Evolutionary conservation across 768 basidiomycete genomes (phyloP), one percentile per base, ranked within the genome.

Genomic region (Nidularia pulvinata): DNA sequence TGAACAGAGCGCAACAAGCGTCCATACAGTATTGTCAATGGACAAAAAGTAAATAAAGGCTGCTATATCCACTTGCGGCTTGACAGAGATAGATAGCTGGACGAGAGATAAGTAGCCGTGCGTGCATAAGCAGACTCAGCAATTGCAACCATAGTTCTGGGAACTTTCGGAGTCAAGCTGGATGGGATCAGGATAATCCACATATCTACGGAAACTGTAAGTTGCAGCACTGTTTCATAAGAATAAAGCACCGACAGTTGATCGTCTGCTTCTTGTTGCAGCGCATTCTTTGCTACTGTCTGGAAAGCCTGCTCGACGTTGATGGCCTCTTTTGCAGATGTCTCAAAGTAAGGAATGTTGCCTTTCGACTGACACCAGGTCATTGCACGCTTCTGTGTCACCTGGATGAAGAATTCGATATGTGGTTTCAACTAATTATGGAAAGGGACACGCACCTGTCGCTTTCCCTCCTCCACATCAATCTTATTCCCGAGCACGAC

Each of bases 401-500:
- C 95, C 95, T 96, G n/a, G 46, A 14, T 44, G 43, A 22, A 46
- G 7, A 51, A 39, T 52, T 2, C 52, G 34, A 46, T 25, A 52
- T 11, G 14, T 48, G 14, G 11, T 33, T 50, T 7, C 33, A 33
- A 7, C 16, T 25, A 34, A 33, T 36, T 30, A 46, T 42, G 25
- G 35, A 19, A 36, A 43, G n/a, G 9, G 14, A 39, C 33, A 62
- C 82, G 56, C 53, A 94, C 95, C 86, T 97, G 95, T 59, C 96
- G 86, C 72, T 98, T 98, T 69, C 88, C 91, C 78, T 98, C 97
- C 76, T 98, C 97, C 64, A 98, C 93, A 69, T 99, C 97, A 69
- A 99, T 96, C 93, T 99, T 99, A 78, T 99, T 99, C n/a, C 97
- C 97, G 55, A 99, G 75, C 10, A 99, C 96, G 52, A 99, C 95